phyloP scores from a whole-genome alignment of 2,329 filamentous ascomycete genomes.

The Clonostachys solani region DNA sequence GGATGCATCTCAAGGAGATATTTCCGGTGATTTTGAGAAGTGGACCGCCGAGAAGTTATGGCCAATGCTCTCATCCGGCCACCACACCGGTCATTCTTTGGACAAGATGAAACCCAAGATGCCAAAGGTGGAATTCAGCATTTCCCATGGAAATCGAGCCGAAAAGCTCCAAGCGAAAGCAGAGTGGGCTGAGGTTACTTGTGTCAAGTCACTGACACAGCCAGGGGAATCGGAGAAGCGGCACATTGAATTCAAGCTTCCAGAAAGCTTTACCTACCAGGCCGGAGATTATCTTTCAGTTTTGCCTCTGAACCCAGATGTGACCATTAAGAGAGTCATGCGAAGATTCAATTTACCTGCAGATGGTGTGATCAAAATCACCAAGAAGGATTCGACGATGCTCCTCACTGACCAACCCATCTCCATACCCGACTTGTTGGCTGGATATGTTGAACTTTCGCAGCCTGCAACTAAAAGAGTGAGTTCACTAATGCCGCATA shows the following conservation, averaged over 20 bases:
- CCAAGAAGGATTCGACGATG: conserved; percentile 35
- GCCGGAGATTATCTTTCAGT: conserved; percentile 70
- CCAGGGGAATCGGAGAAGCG: conserved; percentile 45
- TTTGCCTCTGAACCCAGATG: conserved; percentile 59
- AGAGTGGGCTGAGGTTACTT: conserved; percentile 53
- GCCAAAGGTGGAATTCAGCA: too few species aligned
- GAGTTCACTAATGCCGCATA: conserved; percentile 13
- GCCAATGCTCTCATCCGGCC: conserved; percentile 28
- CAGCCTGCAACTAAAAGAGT: conserved; percentile 63
- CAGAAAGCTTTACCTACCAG: conserved; percentile 54
- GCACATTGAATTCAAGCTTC: conserved; percentile 58
- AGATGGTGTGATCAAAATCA: conserved; percentile 52
- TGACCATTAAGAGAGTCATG: conserved; percentile 57
- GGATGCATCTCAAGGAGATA: conserved; percentile 53
- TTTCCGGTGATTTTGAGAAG: conserved; percentile 56
- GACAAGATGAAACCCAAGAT: too few species aligned
- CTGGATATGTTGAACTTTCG: conserved; percentile 64
- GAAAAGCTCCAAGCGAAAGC: conserved; percentile 55
- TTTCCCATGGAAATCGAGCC: too few species aligned
- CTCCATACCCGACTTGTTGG: conserved; percentile 55
- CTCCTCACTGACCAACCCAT: conserved; percentile 50
- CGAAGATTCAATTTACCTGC: conserved; percentile 57
- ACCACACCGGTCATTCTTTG: too few species aligned
- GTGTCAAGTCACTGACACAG: conserved; percentile 43
- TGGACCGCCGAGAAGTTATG: conserved; percentile 53